These are phyloP conservation scores for Protomyces macrosporus DNA, from an alignment of 1,139 yeast genomes.

Conservation along the genomic window DNA sequence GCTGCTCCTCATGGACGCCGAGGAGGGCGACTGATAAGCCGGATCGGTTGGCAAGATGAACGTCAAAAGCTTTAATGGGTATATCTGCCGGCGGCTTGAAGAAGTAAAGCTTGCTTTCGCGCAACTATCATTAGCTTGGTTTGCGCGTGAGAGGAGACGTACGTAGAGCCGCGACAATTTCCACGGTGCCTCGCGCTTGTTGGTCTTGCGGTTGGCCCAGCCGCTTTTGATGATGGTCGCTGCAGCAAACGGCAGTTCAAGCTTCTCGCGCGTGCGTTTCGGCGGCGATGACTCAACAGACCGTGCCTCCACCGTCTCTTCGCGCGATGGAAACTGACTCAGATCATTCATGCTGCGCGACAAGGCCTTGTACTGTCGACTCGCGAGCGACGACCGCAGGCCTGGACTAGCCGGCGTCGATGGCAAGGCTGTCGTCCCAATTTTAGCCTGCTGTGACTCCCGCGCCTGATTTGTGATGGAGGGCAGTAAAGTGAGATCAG, in stretches of 20 bases:
- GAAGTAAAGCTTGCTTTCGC: constrained; percentile 18
- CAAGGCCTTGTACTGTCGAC: constrained; percentile 10
- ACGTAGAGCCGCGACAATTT: constrained; percentile 13
- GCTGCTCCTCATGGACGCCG: not conserved
- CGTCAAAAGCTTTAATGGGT: constrained; percentile 1
- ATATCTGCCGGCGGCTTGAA: constrained; percentile 21
- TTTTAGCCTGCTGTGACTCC: not conserved
- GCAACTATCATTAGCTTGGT: not conserved
- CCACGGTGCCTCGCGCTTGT: constrained; percentile 6
- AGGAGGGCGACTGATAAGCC: not conserved
- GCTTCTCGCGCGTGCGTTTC: not conserved
- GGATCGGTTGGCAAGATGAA: not conserved
- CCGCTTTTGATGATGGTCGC: not conserved
- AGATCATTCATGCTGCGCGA: constrained; percentile 25
- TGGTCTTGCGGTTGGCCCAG: constrained; percentile 10
- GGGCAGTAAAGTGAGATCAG: not conserved
- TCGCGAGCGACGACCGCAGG: not conserved
- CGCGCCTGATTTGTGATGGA: not conserved
- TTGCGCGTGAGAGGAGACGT: not conserved
- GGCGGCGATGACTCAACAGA: not conserved
- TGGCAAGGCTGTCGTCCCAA: not conserved
- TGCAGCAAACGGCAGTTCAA: not conserved
- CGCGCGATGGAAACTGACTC: not conserved
- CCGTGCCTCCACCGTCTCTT: not conserved
- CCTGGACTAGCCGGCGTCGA: not conserved